Evolutionary conservation across 345 rosid species (phyloP).

Genomic region (Conringia planisiliqua): DNA sequence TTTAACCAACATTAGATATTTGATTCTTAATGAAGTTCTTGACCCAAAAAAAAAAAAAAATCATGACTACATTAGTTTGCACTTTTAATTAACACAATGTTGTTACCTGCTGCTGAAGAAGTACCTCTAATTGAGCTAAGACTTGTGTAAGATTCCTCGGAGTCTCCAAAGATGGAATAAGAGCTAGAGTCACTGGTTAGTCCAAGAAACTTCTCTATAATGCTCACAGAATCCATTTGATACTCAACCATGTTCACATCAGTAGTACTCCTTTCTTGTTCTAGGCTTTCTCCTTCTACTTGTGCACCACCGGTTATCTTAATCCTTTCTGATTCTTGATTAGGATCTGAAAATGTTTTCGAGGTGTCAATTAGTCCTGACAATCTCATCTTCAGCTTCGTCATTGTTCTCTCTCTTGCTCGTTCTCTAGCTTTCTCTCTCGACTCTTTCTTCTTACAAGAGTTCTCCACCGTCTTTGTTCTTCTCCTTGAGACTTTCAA

Average conservation of each 20-base stretch:
- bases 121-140: slow-evolving; percentile 15
- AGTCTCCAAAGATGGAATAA: slow-evolving; percentile 22
- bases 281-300: slow-evolving; percentile 26
- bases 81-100: background rate
- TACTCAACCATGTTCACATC: slow-evolving; percentile 21
- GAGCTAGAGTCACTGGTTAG: slow-evolving; percentile 27
- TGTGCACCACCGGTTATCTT: slow-evolving; percentile 21
- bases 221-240: slow-evolving; percentile 44
- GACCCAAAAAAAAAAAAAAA: background rate
- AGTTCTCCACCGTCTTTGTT: slow-evolving; percentile 15
- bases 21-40: background rate
- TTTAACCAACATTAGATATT: background rate
- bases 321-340: slow-evolving; percentile 41
- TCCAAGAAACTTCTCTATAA: slow-evolving; percentile 58
- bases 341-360: slow-evolving; percentile 16
- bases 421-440: slow-evolving; percentile 66
- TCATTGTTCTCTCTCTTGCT: slow-evolving; percentile 65
- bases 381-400: slow-evolving; percentile 46
- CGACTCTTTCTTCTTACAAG: slow-evolving; percentile 33
- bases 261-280: slow-evolving; percentile 19
- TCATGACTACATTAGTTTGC: background rate
- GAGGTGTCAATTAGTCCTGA: slow-evolving; percentile 18
- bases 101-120: slow-evolving; percentile 8
- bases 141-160: slow-evolving; percentile 27
- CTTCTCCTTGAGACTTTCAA: slow-evolving; percentile 19